Evolutionary conservation across 1,284 basidiomycete species (phyloP).

Genomic region (Xerocomus tenax): DNA sequence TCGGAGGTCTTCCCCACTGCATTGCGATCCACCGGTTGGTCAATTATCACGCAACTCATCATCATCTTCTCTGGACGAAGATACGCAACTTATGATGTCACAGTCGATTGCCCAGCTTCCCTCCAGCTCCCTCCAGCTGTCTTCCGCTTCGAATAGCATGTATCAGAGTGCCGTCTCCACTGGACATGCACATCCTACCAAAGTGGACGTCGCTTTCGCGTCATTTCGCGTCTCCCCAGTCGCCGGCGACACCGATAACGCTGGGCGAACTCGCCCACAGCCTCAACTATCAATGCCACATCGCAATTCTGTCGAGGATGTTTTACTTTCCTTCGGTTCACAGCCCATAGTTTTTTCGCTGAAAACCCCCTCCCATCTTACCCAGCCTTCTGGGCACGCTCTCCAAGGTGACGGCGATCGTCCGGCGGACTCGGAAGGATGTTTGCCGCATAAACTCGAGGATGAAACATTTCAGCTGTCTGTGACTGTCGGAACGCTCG

Average conservation of each 20-base stretch:
- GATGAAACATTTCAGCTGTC: slow-evolving; percentile 29
- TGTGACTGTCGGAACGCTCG: slow-evolving; percentile 43
- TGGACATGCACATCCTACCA: slow-evolving; percentile 14
- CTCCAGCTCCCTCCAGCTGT: slow-evolving; percentile 37
- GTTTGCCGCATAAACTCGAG: slow-evolving; percentile 5
- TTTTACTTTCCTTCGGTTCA: slow-evolving; percentile 48
- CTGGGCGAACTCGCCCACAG: slow-evolving; percentile 1
- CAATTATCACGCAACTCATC: slow-evolving; percentile 40
- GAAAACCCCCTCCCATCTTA: slow-evolving; percentile 35
- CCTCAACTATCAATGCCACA: slow-evolving; percentile 10
- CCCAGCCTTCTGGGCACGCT: slow-evolving; percentile 7
- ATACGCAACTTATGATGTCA: slow-evolving; percentile 59
- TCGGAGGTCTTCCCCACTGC: slow-evolving; percentile 28
- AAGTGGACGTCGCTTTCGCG: not conserved
- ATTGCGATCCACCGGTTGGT: slow-evolving; percentile 14
- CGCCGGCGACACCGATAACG: not conserved
- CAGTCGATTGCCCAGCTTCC: slow-evolving; percentile 61
- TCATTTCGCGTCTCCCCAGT: not conserved
- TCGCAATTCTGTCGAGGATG: slow-evolving; percentile 32
- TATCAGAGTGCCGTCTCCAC: slow-evolving; percentile 66
- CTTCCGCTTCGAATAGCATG: slow-evolving; percentile 50
- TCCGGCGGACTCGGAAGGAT: slow-evolving; percentile 3
- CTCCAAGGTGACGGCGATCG: not conserved
- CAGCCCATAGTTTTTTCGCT: slow-evolving; percentile 50
- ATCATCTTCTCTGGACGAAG: slow-evolving; percentile 51